Conservation (phyloP, 1,284 basidiomycete genomes). For the Trichosporon ovoides region DNA sequence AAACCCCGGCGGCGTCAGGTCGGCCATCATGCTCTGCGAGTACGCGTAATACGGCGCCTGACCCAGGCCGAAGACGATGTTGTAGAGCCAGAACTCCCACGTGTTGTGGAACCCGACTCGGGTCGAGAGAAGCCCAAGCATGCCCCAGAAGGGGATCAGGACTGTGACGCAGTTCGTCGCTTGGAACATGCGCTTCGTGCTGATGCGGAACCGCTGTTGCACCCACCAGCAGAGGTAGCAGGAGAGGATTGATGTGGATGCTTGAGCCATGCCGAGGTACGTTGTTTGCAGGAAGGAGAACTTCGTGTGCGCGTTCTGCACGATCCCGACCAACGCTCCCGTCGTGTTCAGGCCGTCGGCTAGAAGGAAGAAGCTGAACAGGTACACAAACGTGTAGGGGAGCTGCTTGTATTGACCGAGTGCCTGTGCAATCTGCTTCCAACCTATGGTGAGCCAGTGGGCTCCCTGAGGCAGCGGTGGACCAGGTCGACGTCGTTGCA, state of each 20-base stretch:
- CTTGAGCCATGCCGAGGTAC: slow-evolving; percentile 67
- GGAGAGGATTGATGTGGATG: slow-evolving; percentile 59
- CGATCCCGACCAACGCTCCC: slow-evolving; percentile 20
- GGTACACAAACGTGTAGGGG: slow-evolving; percentile 64
- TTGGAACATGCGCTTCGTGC: slow-evolving; percentile 53
- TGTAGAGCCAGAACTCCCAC: slow-evolving; percentile 68
- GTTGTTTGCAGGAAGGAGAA: slow-evolving; percentile 71
- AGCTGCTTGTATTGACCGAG: slow-evolving; percentile 58
- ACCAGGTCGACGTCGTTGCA: slow-evolving; percentile 67
- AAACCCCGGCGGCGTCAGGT: slow-evolving; percentile 71
- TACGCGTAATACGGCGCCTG: slow-evolving; percentile 81
- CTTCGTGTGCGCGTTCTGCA: slow-evolving; percentile 67
- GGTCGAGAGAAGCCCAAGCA: slow-evolving; percentile 80
- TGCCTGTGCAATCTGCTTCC: slow-evolving; percentile 75
- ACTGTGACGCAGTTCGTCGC: slow-evolving; percentile 71
- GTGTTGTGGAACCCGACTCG: slow-evolving; percentile 67
- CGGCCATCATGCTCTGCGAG: slow-evolving; percentile 52
- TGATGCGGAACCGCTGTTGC: slow-evolving; percentile 67
- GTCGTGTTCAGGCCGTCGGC: slow-evolving; percentile 39
- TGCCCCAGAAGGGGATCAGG: slow-evolving; percentile 75
- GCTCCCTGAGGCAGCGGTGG: slow-evolving; percentile 68
- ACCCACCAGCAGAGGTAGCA: slow-evolving; percentile 69
- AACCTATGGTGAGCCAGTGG: slow-evolving; percentile 66
- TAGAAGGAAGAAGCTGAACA: slow-evolving; percentile 68
- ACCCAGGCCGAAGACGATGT: slow-evolving; percentile 68